phyloP scores from a whole-genome alignment of 345 rosid species.

The Murraya koenigii region DNA sequence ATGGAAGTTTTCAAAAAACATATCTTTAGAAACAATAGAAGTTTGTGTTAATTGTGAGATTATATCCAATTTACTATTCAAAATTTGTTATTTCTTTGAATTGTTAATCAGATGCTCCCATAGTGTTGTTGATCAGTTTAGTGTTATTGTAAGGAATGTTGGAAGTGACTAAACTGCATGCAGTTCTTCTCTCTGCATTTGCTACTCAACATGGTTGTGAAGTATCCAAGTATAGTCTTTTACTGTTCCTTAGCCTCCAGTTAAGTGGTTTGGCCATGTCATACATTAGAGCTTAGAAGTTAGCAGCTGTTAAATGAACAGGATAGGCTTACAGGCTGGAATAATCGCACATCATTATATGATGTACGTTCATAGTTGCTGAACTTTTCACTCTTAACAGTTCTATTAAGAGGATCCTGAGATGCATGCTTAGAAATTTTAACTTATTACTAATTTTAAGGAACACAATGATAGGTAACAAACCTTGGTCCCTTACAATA shows the following conservation, averaged over 20 bases:
- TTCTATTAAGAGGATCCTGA: neutral
- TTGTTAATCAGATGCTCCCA: no score
- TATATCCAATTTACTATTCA: no score
- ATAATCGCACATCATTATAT: neutral
- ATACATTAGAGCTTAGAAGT: neutral
- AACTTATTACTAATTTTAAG: neutral
- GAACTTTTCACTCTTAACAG: neutral
- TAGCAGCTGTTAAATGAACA: neutral
- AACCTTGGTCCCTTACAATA: neutral
- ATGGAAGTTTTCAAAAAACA: neutral
- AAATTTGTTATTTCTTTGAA: no score
- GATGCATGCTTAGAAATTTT: neutral
- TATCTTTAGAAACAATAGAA: neutral
- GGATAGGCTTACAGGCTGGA: neutral
- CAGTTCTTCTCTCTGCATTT: neutral
- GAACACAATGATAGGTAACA: neutral
- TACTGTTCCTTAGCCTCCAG: neutral
- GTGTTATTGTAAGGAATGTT: no score
- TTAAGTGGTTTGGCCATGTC: neutral
- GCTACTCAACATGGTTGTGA: neutral
- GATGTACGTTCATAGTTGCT: neutral
- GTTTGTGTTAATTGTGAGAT: neutral
- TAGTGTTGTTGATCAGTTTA: no score
- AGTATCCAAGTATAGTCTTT: neutral
- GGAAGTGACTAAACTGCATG: neutral